These are phyloP conservation scores for Venturia effusa DNA, from an alignment of 2,329 filamentous ascomycete genomes.

Conservation along the genomic window DNA sequence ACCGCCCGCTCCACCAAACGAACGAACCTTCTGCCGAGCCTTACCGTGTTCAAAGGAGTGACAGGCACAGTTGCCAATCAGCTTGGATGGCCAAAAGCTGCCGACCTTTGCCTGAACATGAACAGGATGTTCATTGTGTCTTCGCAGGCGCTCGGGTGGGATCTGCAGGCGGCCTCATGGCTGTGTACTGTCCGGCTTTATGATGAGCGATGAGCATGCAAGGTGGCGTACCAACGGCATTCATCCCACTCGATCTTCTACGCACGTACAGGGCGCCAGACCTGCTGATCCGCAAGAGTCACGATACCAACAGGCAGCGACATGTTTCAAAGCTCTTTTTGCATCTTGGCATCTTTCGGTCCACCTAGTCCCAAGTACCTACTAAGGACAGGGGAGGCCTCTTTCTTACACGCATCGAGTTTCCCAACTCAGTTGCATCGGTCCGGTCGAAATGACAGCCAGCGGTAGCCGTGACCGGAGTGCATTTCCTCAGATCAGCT, in stretches of 20 bases:
- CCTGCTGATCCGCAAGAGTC: background rate
- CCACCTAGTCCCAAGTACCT: background rate
- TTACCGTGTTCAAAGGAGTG: too few relatives aligned
- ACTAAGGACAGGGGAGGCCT: background rate
- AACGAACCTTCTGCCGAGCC: too few relatives aligned
- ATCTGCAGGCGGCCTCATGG: background rate
- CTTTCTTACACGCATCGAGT: background rate
- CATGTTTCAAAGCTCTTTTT: background rate
- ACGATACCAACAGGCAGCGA: background rate
- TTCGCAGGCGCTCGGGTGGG: background rate
- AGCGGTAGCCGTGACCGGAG: background rate
- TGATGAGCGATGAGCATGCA: background rate
- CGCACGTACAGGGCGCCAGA: background rate
- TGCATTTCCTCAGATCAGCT: background rate
- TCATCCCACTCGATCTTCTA: background rate
- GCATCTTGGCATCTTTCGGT: background rate
- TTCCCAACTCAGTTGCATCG: background rate
- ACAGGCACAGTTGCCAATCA: too few relatives aligned
- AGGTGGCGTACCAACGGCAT: background rate
- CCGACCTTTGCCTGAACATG: background rate
- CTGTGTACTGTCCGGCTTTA: too few relatives aligned
- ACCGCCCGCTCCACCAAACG: too few relatives aligned
- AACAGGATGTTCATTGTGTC: background rate
- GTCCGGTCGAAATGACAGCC: background rate
- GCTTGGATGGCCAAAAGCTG: too few relatives aligned